phyloP scores from a whole-genome alignment of 495 filamentous ascomycete genomes.

The Trypethelium eluteriae region DNA sequence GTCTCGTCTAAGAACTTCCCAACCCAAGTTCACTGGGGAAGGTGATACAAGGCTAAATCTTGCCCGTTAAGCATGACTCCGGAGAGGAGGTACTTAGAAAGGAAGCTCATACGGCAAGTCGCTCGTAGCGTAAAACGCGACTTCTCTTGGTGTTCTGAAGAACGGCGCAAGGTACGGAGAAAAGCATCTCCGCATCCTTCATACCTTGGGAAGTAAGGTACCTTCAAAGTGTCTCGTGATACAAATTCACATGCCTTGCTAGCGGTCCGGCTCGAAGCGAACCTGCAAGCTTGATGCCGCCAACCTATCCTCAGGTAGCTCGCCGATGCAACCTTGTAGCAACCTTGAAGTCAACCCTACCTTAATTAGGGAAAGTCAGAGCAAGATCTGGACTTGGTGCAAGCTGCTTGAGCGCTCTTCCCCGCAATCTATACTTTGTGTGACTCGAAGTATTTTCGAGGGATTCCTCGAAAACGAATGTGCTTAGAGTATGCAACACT shows the following conservation, averaged over 20 bases:
- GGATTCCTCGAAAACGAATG: not conserved
- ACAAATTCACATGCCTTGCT: constrained; percentile 1
- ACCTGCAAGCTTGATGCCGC: not conserved
- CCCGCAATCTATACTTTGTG: not conserved
- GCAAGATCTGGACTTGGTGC: no score
- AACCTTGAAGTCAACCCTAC: no score
- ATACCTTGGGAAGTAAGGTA: not conserved
- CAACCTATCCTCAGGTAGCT: not conserved
- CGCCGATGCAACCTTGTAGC: not conserved
- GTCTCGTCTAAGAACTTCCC: no score
- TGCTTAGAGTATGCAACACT: not conserved
- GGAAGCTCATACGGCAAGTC: not conserved
- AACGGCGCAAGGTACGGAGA: not conserved
- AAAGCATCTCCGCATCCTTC: not conserved
- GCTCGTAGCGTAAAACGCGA: not conserved
- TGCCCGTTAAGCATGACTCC: not conserved
- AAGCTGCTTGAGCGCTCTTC: no score
- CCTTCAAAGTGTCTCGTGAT: not conserved
- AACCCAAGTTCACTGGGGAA: not conserved
- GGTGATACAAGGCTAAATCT: not conserved
- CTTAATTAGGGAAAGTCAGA: not conserved
- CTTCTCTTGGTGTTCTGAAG: not conserved
- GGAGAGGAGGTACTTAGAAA: not conserved
- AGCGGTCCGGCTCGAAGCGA: not conserved
- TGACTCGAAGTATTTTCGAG: not conserved